These are phyloP conservation scores for Hyphodiscus hymeniophilus DNA, from an alignment of 495 filamentous ascomycete genomes.

Conservation along the genomic window DNA sequence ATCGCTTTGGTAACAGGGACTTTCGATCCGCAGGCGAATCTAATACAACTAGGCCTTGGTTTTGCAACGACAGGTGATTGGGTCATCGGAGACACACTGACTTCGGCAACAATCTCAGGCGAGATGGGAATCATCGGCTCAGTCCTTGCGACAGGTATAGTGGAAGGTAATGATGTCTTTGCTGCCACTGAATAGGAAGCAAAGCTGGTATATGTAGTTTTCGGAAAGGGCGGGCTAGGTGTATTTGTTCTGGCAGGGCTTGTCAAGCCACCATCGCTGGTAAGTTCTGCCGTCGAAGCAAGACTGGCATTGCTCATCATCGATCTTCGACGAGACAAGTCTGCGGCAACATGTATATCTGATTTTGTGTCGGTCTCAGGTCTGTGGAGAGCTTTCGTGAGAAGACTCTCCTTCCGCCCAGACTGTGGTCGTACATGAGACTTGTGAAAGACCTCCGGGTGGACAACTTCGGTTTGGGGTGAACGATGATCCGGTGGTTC, in stretches of 20 bases:
- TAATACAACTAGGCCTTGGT: slow-evolving; percentile 73
- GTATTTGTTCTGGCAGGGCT: slow-evolving; percentile 82
- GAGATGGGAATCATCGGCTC: background rate
- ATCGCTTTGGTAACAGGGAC: slow-evolving; percentile 5
- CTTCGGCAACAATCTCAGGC: background rate
- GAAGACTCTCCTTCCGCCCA: slow-evolving; percentile 61
- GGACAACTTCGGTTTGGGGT: slow-evolving; percentile 26
- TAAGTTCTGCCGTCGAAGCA: slow-evolving; percentile 77
- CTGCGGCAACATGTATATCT: slow-evolving; percentile 28
- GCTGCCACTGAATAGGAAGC: slow-evolving; percentile 14
- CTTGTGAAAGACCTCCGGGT: slow-evolving; percentile 34
- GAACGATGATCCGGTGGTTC: slow-evolving; percentile 38
- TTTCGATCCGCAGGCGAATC: slow-evolving; percentile 63
- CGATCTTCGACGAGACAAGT: slow-evolving; percentile 51
- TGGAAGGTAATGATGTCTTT: slow-evolving; percentile 1
- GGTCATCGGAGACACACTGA: slow-evolving; percentile 10
- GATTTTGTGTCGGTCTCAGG: slow-evolving; percentile 34
- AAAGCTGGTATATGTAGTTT: slow-evolving; percentile 21
- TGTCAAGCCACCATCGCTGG: slow-evolving; percentile 86
- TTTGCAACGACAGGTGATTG: slow-evolving; percentile 27
- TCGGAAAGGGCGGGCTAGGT: slow-evolving; percentile 72
- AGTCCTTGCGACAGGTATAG: background rate
- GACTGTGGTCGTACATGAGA: slow-evolving; percentile 28
- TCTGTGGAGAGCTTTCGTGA: slow-evolving; percentile 69
- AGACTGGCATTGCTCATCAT: slow-evolving; percentile 70